A percentile compares a stretch with the other conserved stretches of the same genome.
These are phyloP conservation scores for Penicillium flavigenum DNA, from an alignment of 495 filamentous ascomycete species.

Conservation along the genomic window DNA sequence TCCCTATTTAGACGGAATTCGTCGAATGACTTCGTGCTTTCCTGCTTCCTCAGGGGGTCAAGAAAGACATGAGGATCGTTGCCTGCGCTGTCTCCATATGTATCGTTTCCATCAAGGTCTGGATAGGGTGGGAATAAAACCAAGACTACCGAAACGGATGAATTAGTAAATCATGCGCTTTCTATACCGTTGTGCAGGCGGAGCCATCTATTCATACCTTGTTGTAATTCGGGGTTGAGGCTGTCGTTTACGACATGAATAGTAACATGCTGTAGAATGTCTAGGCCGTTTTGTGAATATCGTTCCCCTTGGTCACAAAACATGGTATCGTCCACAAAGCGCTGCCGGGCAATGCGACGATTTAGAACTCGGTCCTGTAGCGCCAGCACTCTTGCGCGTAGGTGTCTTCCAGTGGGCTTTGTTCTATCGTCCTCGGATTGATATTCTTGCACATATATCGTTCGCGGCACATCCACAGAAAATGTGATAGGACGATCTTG, in stretches of 20 bases:
- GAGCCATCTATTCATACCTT: not conserved
- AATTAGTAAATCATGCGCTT: too few relatives aligned
- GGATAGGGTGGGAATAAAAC: constrained; percentile 1
- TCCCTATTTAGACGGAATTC: not conserved
- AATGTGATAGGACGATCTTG: not conserved
- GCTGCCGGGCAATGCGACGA: not conserved
- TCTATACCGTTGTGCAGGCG: too few relatives aligned
- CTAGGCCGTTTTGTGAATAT: not conserved
- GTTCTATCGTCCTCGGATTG: not conserved
- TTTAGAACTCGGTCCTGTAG: not conserved
- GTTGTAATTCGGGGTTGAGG: not conserved
- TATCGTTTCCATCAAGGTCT: not conserved
- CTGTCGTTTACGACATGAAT: not conserved
- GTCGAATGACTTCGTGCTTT: not conserved
- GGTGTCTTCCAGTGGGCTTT: not conserved
- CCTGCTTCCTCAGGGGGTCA: not conserved
- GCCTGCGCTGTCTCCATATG: not conserved
- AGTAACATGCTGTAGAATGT: not conserved
- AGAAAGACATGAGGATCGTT: constrained; percentile 1
- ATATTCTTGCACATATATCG: constrained; percentile 1
- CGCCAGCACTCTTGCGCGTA: not conserved
- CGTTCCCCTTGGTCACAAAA: not conserved
- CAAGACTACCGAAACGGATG: not conserved
- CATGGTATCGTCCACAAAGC: not conserved
- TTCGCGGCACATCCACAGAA: not conserved